Base-by-base conservation (phyloP, 768 basidiomycete species). In the Nevesoporus exiguus region DNA sequence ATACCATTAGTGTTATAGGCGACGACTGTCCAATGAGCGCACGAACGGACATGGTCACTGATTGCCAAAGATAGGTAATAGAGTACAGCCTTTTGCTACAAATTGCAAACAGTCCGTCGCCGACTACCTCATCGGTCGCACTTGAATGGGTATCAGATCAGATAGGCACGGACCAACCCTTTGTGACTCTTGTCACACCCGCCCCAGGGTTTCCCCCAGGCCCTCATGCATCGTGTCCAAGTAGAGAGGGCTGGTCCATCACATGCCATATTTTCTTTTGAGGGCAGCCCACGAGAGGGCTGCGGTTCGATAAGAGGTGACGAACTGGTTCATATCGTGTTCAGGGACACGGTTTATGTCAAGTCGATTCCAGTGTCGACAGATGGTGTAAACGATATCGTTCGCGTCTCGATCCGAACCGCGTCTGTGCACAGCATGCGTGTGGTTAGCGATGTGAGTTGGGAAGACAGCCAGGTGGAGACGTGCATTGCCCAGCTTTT, bases 291-390 rank as follows among this genome's bases (percentile, higher is more conserved):
- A 93, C 7, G 86, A 84, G 19, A 86, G 78, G 10, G 78, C 82
- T 40, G 80, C 87, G n/a, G 77, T 73, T 41, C 78, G 68, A 62
- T 87, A 77, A 34, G 75, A 76, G 14, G 76, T 65, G 29, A 88
- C 84, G 64, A 93, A 93, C 29, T 80, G 76, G 54, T 82, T 83
- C 90, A 93, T 93, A 65, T 93, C 90, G 55, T 84, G 82, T 69
- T 93, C 90, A 25, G 85, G 84, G 55, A 93, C 85, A 60, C 90
- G 87, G 66, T 93, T 93, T 60, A 92, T 83, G 69, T 93, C 90
- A 56, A 93, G 81, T 51, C 80, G 77, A 66, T 86, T 88, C 90
- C 90, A 92, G 65, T 86, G 89, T 51, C 81, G 82, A 54, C 80
- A 76, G 61, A 93, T 74, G 36, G 82, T 77, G 65, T 82, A 91